phyloP scores from a whole-genome alignment of 2,329 filamentous ascomycete species.

The Hyphodiscus sp. region DNA sequence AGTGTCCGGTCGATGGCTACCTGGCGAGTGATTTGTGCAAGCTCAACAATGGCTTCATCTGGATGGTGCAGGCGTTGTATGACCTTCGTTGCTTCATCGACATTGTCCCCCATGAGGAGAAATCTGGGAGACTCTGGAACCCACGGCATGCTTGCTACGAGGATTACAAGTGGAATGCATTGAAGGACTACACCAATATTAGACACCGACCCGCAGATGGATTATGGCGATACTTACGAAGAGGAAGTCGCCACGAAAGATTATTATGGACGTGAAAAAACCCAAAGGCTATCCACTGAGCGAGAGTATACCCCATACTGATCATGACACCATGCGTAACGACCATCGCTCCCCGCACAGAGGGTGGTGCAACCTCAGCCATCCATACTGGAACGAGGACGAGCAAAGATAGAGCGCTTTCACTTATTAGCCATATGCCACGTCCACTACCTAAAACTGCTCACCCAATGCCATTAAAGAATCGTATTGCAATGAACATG shows the following conservation, averaged over 20 bases:
- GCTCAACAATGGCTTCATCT: neutral
- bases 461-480: neutral
- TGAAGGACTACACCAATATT: too few species aligned
- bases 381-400: neutral
- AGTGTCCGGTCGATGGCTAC: constrained; percentile 2
- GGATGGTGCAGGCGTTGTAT: neutral
- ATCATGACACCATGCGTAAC: neutral
- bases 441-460: neutral
- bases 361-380: neutral
- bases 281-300: neutral
- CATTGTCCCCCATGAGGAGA: neutral
- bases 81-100: neutral
- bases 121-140: constrained; percentile 1
- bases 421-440: neutral
- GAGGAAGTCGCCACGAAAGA: neutral
- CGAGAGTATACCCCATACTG: neutral
- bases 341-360: neutral
- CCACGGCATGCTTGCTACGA: neutral
- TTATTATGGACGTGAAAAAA: neutral
- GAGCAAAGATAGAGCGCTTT: neutral
- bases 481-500: constrained; percentile 4
- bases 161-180: neutral
- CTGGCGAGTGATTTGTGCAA: constrained; percentile 7
- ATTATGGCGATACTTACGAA: neutral
- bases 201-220: too few species aligned